These are phyloP conservation scores for Stereocaulon alpinum DNA, from an alignment of 495 filamentous ascomycete genomes.

Conservation along the genomic window DNA sequence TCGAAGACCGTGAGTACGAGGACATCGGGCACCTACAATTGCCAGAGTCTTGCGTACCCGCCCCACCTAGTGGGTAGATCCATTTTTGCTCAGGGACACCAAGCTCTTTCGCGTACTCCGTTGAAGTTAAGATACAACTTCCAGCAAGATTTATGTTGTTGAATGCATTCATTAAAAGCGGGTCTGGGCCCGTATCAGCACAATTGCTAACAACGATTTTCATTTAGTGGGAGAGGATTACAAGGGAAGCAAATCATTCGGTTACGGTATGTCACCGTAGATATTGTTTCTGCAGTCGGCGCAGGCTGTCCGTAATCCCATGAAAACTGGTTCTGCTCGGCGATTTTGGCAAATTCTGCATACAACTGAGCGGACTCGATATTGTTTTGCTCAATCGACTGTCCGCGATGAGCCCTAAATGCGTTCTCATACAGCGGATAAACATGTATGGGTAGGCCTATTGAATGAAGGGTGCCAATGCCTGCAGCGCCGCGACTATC, in stretches of 20 bases:
- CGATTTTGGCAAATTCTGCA: slow-evolving; percentile 38
- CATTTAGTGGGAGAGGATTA: neutral
- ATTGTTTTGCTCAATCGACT: slow-evolving; percentile 39
- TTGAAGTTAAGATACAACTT: slow-evolving; percentile 42
- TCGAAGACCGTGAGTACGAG: neutral
- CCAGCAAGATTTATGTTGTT: slow-evolving; percentile 47
- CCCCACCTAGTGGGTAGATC: slow-evolving; percentile 48
- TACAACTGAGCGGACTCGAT: slow-evolving; percentile 39
- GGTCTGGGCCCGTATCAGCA: slow-evolving; percentile 32
- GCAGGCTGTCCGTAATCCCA: neutral
- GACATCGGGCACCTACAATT: slow-evolving; percentile 29
- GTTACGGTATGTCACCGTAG: slow-evolving; percentile 4
- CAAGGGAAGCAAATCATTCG: slow-evolving; percentile 11
- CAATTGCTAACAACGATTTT: slow-evolving; percentile 14
- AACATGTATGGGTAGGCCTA: slow-evolving; percentile 43
- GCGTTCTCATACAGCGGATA: slow-evolving; percentile 47
- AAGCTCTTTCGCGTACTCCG: slow-evolving; percentile 37
- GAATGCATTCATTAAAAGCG: slow-evolving; percentile 52
- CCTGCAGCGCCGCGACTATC: slow-evolving; percentile 32
- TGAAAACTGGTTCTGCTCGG: slow-evolving; percentile 21
- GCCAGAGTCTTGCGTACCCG: slow-evolving; percentile 38
- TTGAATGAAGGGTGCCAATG: slow-evolving; percentile 35
- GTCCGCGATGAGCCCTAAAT: slow-evolving; percentile 38
- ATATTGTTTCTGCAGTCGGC: neutral
- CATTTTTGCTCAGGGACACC: slow-evolving; percentile 39